Conservation (phyloP, 2,329 filamentous ascomycete species). For the Cercospora sp. region DNA sequence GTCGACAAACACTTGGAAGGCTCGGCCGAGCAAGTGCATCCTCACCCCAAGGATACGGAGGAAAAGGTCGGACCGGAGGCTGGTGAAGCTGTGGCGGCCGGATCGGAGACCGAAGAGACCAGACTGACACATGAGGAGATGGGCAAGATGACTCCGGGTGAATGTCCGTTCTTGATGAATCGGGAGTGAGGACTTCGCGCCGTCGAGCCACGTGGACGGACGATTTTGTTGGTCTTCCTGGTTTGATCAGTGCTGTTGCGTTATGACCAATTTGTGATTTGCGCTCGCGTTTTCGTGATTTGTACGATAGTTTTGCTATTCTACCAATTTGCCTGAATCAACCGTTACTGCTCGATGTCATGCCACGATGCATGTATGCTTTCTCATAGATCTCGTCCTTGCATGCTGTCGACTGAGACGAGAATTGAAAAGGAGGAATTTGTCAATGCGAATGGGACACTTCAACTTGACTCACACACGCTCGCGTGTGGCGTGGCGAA, state of each 20-base stretch:
- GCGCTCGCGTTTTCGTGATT: neutral
- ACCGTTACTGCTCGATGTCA: neutral
- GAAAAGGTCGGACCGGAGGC: constrained; percentile 35
- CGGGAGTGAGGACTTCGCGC: constrained; percentile 32
- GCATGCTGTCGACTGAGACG: neutral
- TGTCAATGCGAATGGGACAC: neutral
- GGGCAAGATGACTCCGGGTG: constrained; percentile 34
- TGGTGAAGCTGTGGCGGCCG: constrained; percentile 42
- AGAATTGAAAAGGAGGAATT: neutral
- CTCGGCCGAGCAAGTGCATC: constrained; percentile 37
- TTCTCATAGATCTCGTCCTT: neutral
- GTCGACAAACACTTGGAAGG: constrained; percentile 38
- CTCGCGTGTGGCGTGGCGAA: neutral
- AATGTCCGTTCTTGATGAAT: constrained; percentile 45
- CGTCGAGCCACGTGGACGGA: neutral
- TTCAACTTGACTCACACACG: neutral
- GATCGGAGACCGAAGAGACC: constrained; percentile 38
- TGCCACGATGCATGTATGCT: neutral
- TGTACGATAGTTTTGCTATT: neutral
- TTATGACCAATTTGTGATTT: neutral
- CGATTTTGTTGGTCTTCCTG: neutral
- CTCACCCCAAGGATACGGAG: constrained; percentile 40
- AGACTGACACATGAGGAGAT: constrained; percentile 43
- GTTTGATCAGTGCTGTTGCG: neutral
- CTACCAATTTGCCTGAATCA: neutral